phyloP scores from a whole-genome alignment of 73 alveolate species.

The Stentor roeselii region DNA sequence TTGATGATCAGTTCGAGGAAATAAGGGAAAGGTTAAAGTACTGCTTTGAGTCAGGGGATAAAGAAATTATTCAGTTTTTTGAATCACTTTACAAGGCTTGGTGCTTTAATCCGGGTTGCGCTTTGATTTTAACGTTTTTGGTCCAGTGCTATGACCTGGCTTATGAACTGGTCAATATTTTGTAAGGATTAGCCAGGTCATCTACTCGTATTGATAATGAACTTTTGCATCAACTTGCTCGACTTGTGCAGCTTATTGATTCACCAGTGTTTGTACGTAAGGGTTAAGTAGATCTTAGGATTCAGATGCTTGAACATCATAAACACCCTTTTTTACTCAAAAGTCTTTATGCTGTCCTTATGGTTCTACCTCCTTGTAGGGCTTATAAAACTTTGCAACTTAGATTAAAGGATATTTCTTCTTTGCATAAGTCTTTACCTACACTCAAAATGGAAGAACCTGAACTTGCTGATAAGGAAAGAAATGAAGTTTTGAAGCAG shows the following conservation, averaged over 20 bases:
- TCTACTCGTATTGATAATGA: neutral
- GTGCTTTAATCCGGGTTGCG: conserved; percentile 11
- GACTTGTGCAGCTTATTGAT: neutral
- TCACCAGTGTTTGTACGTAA: conserved; percentile 25
- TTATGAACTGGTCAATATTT: neutral
- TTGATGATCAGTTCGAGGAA: neutral
- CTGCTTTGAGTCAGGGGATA: neutral
- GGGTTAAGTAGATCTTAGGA: neutral
- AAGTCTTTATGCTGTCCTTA: neutral
- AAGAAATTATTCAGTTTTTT: neutral
- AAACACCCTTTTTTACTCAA: conserved; percentile 9
- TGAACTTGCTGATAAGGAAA: neutral
- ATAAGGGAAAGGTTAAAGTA: neutral
- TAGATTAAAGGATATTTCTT: conserved; percentile 5
- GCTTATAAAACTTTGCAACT: conserved; percentile 18
- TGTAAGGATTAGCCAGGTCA: neutral
- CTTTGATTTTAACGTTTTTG: neutral
- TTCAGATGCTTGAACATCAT: conserved; percentile 18
- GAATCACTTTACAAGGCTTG: conserved; percentile 3
- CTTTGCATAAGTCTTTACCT: neutral
- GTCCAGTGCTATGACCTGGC: conserved; percentile 12
- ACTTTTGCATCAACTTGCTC: conserved; percentile 3
- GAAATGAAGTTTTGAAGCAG: neutral
- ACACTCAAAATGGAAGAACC: neutral
- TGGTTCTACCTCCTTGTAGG: conserved; percentile 22